These are phyloP conservation scores for Pontederia paniculata DNA, from an alignment of 176 grass and related monocot genomes.

Conservation along the genomic window DNA sequence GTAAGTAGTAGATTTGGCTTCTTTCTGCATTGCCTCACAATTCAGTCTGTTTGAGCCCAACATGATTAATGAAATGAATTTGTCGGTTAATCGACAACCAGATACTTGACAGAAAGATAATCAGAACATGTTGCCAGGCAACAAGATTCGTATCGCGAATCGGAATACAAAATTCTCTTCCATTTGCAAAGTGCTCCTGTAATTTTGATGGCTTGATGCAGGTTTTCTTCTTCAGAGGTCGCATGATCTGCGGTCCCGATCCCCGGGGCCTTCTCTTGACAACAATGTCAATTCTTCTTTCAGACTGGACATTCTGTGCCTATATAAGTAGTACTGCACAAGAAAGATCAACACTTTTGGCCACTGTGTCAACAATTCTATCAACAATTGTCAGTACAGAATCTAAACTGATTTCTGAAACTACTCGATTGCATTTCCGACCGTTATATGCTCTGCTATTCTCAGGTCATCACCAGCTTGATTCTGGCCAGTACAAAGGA, in stretches of 20 bases:
- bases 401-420: background rate
- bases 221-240: slow-evolving; percentile 69
- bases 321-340: slow-evolving; percentile 10
- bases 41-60: background rate
- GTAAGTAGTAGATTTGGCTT: slow-evolving; percentile 8
- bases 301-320: slow-evolving; percentile 33
- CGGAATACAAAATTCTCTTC: no score
- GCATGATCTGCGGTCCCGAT: slow-evolving; percentile 50
- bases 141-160: no score
- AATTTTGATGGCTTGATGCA: no score
- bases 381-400: slow-evolving; percentile 26
- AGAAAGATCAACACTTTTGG: background rate
- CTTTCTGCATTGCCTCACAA: background rate
- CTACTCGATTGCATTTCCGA: background rate
- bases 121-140: no score
- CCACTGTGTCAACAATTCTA: slow-evolving; percentile 23
- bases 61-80: background rate
- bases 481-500: slow-evolving; percentile 38
- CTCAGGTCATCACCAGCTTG: slow-evolving; percentile 30
- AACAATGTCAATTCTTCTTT: slow-evolving; percentile 27
- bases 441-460: background rate
- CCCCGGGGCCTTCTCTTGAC: slow-evolving; percentile 45
- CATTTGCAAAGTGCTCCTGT: no score
- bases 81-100: background rate
- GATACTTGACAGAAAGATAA: background rate